Evolutionary conservation across 345 rosid species (phyloP).

Genomic region (Murraya koenigii): DNA sequence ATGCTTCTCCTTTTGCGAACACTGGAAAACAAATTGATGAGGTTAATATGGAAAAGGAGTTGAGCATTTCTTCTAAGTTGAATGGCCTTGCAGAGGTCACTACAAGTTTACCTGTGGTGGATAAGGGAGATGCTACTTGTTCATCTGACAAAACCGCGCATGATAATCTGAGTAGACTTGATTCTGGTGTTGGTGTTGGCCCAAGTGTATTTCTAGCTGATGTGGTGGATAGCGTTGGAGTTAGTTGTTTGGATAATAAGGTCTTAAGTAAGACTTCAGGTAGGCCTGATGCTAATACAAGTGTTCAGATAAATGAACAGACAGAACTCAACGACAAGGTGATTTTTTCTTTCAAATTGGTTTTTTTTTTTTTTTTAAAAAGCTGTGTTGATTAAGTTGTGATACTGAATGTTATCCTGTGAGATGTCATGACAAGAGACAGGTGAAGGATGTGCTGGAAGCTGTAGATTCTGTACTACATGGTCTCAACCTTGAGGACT

Average conservation of each 20-base stretch:
- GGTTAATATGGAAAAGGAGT: constrained; percentile 35
- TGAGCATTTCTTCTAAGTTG: constrained; percentile 16
- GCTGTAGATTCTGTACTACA: constrained; percentile 27
- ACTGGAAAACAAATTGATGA: constrained; percentile 27
- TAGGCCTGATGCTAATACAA: constrained; percentile 23
- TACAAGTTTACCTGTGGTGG: constrained; percentile 25
- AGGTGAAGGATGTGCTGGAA: constrained; percentile 38
- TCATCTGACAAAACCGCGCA: constrained; percentile 25
- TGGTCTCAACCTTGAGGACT: constrained; percentile 22
- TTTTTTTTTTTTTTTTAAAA: constrained; percentile 13
- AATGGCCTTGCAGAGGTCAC: constrained; percentile 25
- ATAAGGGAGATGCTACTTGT: constrained; percentile 23
- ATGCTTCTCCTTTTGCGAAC: constrained; percentile 18
- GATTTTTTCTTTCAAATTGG: constrained; percentile 21
- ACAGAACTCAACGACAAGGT: constrained; percentile 34
- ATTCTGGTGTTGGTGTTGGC: constrained; percentile 25
- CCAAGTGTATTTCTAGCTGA: constrained; percentile 25
- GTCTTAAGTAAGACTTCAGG: constrained; percentile 27
- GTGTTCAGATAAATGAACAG: constrained; percentile 26
- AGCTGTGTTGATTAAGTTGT: constrained; percentile 18
- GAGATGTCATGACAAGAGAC: constrained; percentile 20
- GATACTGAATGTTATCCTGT: constrained; percentile 14
- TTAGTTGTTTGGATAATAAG: constrained; percentile 16
- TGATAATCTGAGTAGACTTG: constrained; percentile 23
- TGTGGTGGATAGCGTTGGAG: constrained; percentile 19